phyloP scores from a whole-genome alignment of 345 rosid species.

The Lumnitzera racemosa region DNA sequence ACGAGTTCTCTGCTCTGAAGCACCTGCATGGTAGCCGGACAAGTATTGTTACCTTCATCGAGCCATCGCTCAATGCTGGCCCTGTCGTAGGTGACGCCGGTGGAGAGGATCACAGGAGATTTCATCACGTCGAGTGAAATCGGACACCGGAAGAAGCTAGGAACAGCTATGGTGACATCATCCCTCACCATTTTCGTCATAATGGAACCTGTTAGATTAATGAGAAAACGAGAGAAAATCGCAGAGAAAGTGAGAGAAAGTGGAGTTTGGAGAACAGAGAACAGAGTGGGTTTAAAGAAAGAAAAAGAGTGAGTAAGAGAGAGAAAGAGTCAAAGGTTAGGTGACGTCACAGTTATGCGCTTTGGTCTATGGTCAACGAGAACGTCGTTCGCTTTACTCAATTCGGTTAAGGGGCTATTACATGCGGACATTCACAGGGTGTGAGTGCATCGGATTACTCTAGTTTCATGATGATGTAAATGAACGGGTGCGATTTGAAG shows the following conservation, averaged over 20 bases:
- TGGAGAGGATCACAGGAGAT: conserved; percentile 88
- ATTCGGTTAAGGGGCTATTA: background rate
- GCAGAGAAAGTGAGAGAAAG: conserved; percentile 1
- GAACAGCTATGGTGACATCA: conserved; percentile 61
- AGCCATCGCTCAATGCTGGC: conserved; percentile 88
- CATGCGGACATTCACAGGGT: background rate
- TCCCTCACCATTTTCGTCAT: conserved; percentile 40
- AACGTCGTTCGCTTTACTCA: background rate
- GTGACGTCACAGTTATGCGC: conserved; percentile 30
- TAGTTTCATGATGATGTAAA: background rate
- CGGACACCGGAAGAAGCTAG: conserved; percentile 81
- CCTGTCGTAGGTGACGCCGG: conserved; percentile 96
- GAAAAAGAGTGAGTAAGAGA: conserved; percentile 6
- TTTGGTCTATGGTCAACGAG: conserved; percentile 12
- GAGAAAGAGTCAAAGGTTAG: conserved; percentile 38
- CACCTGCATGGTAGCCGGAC: conserved; percentile 96
- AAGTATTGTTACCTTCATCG: conserved; percentile 78
- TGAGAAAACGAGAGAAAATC: conserved; percentile 15
- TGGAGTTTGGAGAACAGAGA: background rate
- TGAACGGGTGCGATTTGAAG: background rate
- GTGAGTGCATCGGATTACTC: too few relatives aligned
- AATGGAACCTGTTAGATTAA: conserved; percentile 20
- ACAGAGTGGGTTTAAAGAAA: conserved; percentile 36
- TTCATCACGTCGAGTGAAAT: conserved; percentile 90
- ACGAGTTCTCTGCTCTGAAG: conserved; percentile 63